Base-by-base conservation (phyloP, 2,329 filamentous ascomycete genomes). In the Penicillium sp. region DNA sequence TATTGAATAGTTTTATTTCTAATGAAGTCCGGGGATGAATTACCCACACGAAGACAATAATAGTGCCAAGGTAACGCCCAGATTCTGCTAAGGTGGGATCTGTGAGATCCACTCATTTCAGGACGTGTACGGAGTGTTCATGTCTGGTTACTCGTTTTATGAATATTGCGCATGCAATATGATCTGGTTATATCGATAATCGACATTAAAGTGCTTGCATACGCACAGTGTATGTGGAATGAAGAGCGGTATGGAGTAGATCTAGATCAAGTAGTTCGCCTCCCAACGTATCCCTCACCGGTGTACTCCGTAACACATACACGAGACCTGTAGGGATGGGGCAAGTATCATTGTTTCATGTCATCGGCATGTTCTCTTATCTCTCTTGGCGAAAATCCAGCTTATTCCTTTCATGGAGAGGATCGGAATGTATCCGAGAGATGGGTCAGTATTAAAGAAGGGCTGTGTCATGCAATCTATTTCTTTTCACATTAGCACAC, bases 351-450 rank as follows among this genome's bases (percentile, higher is more conserved):
- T 5, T 52, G 48, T 55, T 55, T 52, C 48, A 55, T n/a, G 20
- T 46, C 39, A 39, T 37, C 32, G 13, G 48, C 14, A 16, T 32
- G 9, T 52, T 45, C 26, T 52, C 48, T 52, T 55, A 55, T 55
- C 53, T 55, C 10, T 44, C 53, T 55, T 55, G 53, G 48, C 53
- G 4, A 32, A 9, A 13, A 55, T 46, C 35, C 48, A 31, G 20
- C 45, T 20, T 52, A 45, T 46, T 39, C n/a, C 40, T 35, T 45
- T 18, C 26, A 22, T 55, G 48, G 48, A 13, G 35, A 39, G 29
- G 29, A n/a, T 35, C 53, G 53, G 53, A 46, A 56, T 56, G 38
- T 53, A 58, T 31, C 53, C 61, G 58, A 59, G 57, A 42, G 47
- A 50, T 22, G 37, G 57, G 26, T 34, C 49, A 24, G 24, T 47